Evolutionary conservation across 192 early-diverging fungal genomes (phyloP).

Genomic region (Backusella tarrabulga): DNA sequence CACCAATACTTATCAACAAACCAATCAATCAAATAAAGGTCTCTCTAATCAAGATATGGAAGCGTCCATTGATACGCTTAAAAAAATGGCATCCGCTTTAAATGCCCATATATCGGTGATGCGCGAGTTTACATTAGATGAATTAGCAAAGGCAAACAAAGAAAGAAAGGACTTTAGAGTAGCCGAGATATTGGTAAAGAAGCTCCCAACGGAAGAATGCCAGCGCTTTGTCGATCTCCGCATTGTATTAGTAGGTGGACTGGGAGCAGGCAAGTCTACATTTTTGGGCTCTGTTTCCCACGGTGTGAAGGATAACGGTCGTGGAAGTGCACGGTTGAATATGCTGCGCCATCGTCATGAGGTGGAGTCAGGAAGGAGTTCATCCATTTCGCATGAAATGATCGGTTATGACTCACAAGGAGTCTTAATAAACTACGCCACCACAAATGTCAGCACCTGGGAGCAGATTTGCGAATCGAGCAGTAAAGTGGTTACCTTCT

Average conservation of each 20-base stretch:
- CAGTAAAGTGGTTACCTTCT: conserved; percentile 78
- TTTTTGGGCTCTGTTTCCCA: conserved; percentile 81
- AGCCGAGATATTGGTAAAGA: conserved; percentile 74
- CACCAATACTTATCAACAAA: conserved; percentile 37
- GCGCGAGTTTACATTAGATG: conserved; percentile 40
- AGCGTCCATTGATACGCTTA: conserved; percentile 57
- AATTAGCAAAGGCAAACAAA: background rate
- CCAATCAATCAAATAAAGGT: conserved; percentile 19
- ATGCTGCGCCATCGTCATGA: conserved; percentile 91
- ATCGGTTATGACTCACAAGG: conserved; percentile 80
- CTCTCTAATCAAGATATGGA: conserved; percentile 60
- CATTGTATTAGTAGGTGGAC: conserved; percentile 80
- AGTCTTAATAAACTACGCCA: conserved; percentile 73
- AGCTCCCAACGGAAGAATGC: conserved; percentile 46
- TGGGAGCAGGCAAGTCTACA: conserved; percentile 83
- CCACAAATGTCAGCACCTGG: conserved; percentile 61
- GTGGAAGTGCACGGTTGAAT: conserved; percentile 80
- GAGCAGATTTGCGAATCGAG: conserved; percentile 79
- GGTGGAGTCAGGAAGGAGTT: conserved; percentile 89
- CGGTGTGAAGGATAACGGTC: conserved; percentile 81
- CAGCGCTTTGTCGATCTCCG: conserved; percentile 77
- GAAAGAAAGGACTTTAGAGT: conserved; percentile 47
- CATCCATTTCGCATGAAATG: conserved; percentile 82
- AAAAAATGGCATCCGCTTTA: conserved; percentile 60
- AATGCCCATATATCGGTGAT: conserved; percentile 70